Evolutionary conservation across 2,329 filamentous ascomycete species (phyloP).

Genomic region (Claviceps paspali): DNA sequence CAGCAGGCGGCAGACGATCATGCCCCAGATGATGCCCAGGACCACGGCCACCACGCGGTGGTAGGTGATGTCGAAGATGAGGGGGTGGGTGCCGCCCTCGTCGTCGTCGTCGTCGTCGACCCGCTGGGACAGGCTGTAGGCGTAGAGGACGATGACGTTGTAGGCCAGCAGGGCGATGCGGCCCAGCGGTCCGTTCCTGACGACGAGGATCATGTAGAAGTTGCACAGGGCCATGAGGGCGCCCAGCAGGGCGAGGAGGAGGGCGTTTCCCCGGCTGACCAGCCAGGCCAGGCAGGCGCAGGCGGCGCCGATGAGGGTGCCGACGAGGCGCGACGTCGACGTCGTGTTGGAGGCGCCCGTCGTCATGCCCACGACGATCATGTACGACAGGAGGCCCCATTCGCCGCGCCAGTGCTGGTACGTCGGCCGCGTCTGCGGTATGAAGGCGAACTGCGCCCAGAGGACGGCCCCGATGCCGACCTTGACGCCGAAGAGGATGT

Average conservation of each 20-base stretch:
- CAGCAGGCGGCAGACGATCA: constrained; percentile 75
- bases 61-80: constrained; percentile 74
- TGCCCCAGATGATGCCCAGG: constrained; percentile 78
- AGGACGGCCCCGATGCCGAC: constrained; percentile 80
- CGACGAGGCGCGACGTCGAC: constrained; percentile 69
- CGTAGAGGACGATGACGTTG: constrained; percentile 87
- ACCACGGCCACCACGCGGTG: constrained; percentile 82
- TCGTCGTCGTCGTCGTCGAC: constrained; percentile 76
- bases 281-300: constrained; percentile 69
- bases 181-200: constrained; percentile 75
- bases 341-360: constrained; percentile 93
- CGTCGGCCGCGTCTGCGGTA: constrained; percentile 58
- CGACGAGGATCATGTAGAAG: constrained; percentile 78
- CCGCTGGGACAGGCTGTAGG: constrained; percentile 71
- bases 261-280: constrained; percentile 56
- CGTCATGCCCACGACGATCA: constrained; percentile 97
- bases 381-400: constrained; percentile 93
- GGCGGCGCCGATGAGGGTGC: constrained; percentile 66
- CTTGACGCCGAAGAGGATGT: constrained; percentile 70
- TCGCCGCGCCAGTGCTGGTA: constrained; percentile 88
- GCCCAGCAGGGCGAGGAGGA: constrained; percentile 64
- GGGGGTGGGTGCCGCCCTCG: constrained; percentile 68
- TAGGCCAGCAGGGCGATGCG: constrained; percentile 92
- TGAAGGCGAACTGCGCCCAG: constrained; percentile 80
- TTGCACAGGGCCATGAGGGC: constrained; percentile 69